These are phyloP conservation scores for Rosa rugosa DNA, from an alignment of 306 rosid genomes.

Conservation along the genomic window DNA sequence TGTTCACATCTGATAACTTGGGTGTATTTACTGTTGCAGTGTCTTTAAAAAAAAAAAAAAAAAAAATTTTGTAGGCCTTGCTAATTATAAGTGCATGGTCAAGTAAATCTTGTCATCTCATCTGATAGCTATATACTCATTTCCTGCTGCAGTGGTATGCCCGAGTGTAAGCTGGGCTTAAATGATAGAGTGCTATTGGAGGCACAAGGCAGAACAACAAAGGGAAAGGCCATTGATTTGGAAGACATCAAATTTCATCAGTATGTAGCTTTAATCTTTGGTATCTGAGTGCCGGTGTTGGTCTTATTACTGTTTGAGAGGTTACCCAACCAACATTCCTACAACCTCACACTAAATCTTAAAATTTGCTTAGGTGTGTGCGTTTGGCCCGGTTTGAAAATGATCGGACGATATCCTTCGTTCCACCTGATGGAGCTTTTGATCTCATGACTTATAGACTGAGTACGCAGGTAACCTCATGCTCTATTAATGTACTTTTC, in stretches of 20 bases:
- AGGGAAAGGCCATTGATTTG: constrained; percentile 96
- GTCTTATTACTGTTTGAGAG: neutral
- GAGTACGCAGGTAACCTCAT: constrained; percentile 73
- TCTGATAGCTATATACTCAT: constrained; percentile 2
- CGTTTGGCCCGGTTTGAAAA: constrained; percentile 99
- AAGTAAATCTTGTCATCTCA: constrained; percentile 7
- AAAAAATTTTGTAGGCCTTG: neutral
- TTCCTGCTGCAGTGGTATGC: constrained; percentile 87
- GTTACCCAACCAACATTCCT: neutral
- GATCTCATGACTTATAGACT: constrained; percentile 99
- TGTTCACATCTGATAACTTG: neutral
- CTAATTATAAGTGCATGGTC: neutral
- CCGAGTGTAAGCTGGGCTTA: constrained; percentile 96
- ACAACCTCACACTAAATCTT: constrained; percentile 27
- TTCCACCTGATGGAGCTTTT: constrained; percentile 98
- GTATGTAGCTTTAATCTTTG: constrained; percentile 58
- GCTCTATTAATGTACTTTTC: constrained; percentile 9
- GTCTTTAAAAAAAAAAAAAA: too few species aligned
- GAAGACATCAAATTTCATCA: constrained; percentile 99
- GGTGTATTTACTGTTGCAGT: constrained; percentile 47
- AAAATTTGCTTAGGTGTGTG: constrained; percentile 73
- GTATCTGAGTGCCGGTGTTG: constrained; percentile 12
- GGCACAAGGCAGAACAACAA: constrained; percentile 95
- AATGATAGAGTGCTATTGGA: constrained; percentile 89
- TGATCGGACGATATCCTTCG: constrained; percentile 95